Conservation (phyloP, 768 basidiomycete genomes). For the Trametopsis cervina region DNA sequence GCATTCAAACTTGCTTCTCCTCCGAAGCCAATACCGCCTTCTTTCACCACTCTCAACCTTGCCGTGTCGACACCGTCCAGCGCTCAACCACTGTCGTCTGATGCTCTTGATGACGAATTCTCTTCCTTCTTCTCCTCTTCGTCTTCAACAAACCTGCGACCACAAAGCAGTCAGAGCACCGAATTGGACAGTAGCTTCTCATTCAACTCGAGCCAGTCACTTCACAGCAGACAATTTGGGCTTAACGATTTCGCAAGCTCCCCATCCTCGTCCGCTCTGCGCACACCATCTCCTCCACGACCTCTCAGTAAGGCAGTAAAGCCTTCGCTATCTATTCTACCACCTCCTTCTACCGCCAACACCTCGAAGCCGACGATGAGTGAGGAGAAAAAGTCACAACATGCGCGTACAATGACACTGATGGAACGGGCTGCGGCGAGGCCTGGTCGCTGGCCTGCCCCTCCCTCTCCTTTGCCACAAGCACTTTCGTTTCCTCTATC, state of each 20-base stretch:
- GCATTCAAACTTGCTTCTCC: conserved; percentile 10
- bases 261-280: conserved; percentile 29
- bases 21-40: conserved; percentile 10
- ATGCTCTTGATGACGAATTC: conserved; percentile 17
- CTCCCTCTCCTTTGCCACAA: conserved; percentile 40
- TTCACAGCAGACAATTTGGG: conserved; percentile 20
- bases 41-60: no score
- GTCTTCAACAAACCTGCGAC: conserved; percentile 19
- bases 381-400: conserved; percentile 38
- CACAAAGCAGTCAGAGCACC: not conserved
- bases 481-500: conserved; percentile 29
- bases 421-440: conserved; percentile 50
- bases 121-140: conserved; percentile 16
- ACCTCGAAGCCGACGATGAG: conserved; percentile 1
- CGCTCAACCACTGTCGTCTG: conserved; percentile 8
- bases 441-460: conserved; percentile 37
- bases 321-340: not conserved
- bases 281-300: conserved; percentile 38
- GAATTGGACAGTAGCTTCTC: conserved; percentile 15
- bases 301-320: conserved; percentile 15
- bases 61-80: no score
- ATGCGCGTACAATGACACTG: conserved; percentile 51
- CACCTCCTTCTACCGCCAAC: not conserved
- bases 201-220: conserved; percentile 9
- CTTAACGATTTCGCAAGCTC: conserved; percentile 46